Evolutionary conservation across 2,329 filamentous ascomycete genomes (phyloP).

Genomic region (Malbranchea zuffiana): DNA sequence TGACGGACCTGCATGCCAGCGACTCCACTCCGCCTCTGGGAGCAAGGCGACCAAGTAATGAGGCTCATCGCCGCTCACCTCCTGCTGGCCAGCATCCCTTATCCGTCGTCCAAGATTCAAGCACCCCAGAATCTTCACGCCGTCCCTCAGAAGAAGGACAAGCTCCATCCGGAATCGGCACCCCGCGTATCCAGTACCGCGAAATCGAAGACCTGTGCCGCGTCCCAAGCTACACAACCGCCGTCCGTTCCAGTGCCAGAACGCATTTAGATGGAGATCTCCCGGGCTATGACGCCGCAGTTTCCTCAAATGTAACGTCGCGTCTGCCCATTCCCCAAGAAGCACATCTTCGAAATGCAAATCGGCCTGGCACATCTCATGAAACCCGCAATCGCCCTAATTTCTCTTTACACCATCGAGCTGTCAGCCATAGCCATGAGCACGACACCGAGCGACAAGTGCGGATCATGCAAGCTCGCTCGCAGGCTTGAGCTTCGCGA

Average conservation of each 20-base stretch:
- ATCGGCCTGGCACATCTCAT: not conserved
- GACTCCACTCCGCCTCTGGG: constrained; percentile 11
- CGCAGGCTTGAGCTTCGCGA: constrained; percentile 20
- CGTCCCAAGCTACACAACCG: constrained; percentile 67
- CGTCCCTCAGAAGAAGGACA: constrained; percentile 39
- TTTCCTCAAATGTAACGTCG: constrained; percentile 7
- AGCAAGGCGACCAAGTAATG: not conserved
- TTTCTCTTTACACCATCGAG: constrained; percentile 19
- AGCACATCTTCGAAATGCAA: not conserved
- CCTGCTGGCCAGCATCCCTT: constrained; percentile 22
- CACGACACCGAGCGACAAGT: constrained; percentile 33
- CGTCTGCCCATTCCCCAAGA: constrained; percentile 1
- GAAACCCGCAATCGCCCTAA: constrained; percentile 21
- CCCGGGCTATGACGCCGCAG: constrained; percentile 53
- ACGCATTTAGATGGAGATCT: constrained; percentile 43
- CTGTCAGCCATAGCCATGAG: constrained; percentile 18
- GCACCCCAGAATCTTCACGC: constrained; percentile 31
- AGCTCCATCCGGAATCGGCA: constrained; percentile 34
- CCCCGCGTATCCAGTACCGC: constrained; percentile 36
- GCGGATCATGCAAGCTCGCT: constrained; percentile 31
- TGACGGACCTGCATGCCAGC: constrained; percentile 42
- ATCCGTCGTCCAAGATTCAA: constrained; percentile 23
- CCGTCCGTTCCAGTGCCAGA: constrained; percentile 54
- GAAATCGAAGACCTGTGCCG: constrained; percentile 57
- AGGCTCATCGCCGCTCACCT: constrained; percentile 12